Base-by-base conservation (phyloP, 1,284 basidiomycete genomes). In the Ceratobasidium sp. region DNA sequence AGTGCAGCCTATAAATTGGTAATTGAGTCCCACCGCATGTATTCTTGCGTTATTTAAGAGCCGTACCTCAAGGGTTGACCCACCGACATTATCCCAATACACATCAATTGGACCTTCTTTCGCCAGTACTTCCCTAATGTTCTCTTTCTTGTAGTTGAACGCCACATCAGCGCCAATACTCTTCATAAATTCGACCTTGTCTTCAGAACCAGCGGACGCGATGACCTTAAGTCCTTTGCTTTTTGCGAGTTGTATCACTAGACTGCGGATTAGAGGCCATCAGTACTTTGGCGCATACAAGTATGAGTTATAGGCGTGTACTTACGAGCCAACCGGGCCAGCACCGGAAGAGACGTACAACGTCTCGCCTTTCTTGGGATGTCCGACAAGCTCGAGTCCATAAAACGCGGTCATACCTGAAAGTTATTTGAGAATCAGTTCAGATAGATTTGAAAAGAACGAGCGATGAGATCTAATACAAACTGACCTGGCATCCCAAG, bases 341-440 rank as follows among this genome's bases (percentile, higher is more conserved):
- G 89, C 90, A 2, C 89, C 91, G 3, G 89, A 87, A 4, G 87
- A 87, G 23, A 92, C 86, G 73, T 90, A 89, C 26, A 89, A 87
- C 0, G 86, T 88, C 42, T 92, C 90, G 4, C 90, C 90, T 83
- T 89, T 82, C 81, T 87, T 85, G 73, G 87, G 82, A 51, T 84
- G 78, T 10, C 84, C 86, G 70, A 88, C 83, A 61, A 86, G 86
- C 73, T 84, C 83, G 56, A 88, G 82, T 20, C 87, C 86, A 84
- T 85, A 77, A 33, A 61, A 80, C 2, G 77, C 79, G 10, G 79
- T 80, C 86, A 86, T 70, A 79, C 86, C 69, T 71, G 40, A 18
- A 4, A 28, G 15, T 10, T 10, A 68, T 49, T 10, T 2, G 46
- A 51, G 7, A 61, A 61, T 26, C 28, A 51, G n/a, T 23, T 42